Conservation (phyloP, 2,329 filamentous ascomycete species). For the Monosporascus sp. region DNA sequence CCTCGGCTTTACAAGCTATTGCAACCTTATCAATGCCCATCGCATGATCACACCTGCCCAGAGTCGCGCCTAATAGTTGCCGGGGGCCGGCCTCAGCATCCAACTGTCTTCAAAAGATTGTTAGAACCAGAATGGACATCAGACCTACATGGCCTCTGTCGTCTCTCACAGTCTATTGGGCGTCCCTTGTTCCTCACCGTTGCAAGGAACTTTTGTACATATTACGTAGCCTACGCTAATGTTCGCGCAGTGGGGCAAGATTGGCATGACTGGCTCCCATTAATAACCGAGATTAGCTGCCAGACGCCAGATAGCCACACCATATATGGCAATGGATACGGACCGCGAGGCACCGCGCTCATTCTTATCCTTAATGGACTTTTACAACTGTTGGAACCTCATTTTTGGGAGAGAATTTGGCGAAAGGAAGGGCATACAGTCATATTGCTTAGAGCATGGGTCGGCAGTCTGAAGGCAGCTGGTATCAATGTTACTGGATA, state of each 20-base stretch:
- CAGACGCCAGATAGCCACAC: neutral
- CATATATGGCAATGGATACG: accelerated
- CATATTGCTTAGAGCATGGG: neutral
- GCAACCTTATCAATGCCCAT: slow-evolving; percentile 5
- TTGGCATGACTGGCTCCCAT: neutral
- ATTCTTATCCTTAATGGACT: no score
- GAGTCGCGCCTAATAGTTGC: neutral
- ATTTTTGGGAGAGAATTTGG: neutral
- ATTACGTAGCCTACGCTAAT: no score
- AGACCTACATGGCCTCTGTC: neutral
- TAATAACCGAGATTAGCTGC: neutral
- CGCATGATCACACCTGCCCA: slow-evolving; percentile 1
- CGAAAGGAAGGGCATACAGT: neutral
- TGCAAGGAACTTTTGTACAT: neutral
- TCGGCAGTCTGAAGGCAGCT: slow-evolving; percentile 1
- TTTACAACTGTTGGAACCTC: neutral
- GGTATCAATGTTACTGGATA: slow-evolving; percentile 5
- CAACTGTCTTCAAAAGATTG: neutral
- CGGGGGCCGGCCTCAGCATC: accelerated
- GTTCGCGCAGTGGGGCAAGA: no score
- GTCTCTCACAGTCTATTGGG: neutral
- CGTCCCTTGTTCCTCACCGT: neutral
- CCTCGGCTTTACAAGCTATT: neutral
- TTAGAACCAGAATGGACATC: slow-evolving; percentile 9
- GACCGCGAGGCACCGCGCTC: no score